phyloP scores from a whole-genome alignment of 1,284 basidiomycete genomes.

The Dichomitus squalens region DNA sequence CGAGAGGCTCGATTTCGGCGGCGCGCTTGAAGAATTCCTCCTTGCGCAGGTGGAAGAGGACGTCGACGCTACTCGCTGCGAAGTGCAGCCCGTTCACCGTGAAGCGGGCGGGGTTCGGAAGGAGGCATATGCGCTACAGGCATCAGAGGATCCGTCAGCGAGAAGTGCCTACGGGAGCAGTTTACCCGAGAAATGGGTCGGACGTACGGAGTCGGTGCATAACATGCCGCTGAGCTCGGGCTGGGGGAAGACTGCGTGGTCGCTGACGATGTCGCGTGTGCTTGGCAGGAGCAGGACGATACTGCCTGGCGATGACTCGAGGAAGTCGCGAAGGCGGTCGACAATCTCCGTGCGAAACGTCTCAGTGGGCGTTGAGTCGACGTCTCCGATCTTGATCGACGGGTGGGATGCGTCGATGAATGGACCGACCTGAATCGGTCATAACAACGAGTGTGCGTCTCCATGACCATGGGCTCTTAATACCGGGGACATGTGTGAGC shows the following conservation, averaged over 20 bases:
- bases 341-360: slow-evolving; percentile 76
- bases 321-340: slow-evolving; percentile 58
- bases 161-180: too few species aligned
- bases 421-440: slow-evolving; percentile 88
- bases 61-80: slow-evolving; percentile 81
- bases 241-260: slow-evolving; percentile 90
- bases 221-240: slow-evolving; percentile 57
- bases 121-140: slow-evolving; percentile 69
- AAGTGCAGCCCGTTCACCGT: slow-evolving; percentile 85
- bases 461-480: neutral
- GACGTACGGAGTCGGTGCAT: slow-evolving; percentile 49
- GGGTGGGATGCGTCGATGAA: slow-evolving; percentile 85
- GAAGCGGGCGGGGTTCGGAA: slow-evolving; percentile 90
- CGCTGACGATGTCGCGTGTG: slow-evolving; percentile 77
- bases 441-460: neutral
- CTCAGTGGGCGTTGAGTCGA: slow-evolving; percentile 63
- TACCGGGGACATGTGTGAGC: neutral
- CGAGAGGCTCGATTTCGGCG: slow-evolving; percentile 61
- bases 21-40: slow-evolving; percentile 82
- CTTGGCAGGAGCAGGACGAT: slow-evolving; percentile 82
- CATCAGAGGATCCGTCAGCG: neutral
- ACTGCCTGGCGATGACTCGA: slow-evolving; percentile 67
- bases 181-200: neutral
- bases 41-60: slow-evolving; percentile 85
- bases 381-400: slow-evolving; percentile 70